Conservation (phyloP, 306 rosid species). For the Begonia fuchsioides region DNA sequence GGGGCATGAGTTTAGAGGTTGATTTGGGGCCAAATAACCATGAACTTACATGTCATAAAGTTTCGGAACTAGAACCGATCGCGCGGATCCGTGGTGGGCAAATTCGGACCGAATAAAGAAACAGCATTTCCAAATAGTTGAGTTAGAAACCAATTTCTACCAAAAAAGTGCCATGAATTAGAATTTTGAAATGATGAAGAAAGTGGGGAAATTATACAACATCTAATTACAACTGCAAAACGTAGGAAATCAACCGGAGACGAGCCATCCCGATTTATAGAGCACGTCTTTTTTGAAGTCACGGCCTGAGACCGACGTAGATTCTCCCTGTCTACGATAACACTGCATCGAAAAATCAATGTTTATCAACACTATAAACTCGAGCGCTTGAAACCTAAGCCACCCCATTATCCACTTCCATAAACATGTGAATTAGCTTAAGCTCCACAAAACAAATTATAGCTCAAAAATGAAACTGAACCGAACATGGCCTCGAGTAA, state of each 20-base stretch:
- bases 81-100: not conserved
- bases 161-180: too few species aligned
- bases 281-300: conserved; percentile 66
- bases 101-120: not conserved
- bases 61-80: not conserved
- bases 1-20: too few species aligned
- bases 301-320: conserved; percentile 82
- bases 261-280: conserved; percentile 90
- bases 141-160: not conserved
- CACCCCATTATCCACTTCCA: too few species aligned
- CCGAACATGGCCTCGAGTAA: too few species aligned
- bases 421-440: too few species aligned
- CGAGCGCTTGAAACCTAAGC: not conserved
- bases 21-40: too few species aligned
- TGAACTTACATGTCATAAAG: too few species aligned
- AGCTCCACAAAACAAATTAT: not conserved
- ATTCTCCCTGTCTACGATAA: conserved; percentile 89
- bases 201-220: too few species aligned
- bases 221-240: too few species aligned
- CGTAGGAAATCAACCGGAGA: conserved; percentile 32
- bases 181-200: too few species aligned
- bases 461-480: not conserved
- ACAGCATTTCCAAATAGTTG: not conserved
- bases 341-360: conserved; percentile 46
- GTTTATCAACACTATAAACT: conserved; percentile 3